phyloP scores from a whole-genome alignment of 805 yeast genomes.

The Hanseniaspora mollemarum region DNA sequence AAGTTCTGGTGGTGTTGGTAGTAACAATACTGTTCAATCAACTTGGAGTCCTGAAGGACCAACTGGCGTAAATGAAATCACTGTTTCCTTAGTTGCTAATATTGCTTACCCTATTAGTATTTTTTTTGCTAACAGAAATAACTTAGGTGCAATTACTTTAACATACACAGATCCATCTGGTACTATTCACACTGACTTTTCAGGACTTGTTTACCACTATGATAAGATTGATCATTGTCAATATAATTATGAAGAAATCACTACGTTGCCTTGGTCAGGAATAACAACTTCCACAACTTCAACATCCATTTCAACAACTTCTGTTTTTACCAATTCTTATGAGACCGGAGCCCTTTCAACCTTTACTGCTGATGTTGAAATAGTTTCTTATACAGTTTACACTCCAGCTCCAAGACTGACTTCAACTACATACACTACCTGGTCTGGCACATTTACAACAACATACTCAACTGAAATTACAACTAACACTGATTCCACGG shows the following conservation, averaged over 20 bases:
- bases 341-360: background rate
- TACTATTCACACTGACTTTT: constrained; percentile 7
- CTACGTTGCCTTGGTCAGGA: background rate
- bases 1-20: background rate
- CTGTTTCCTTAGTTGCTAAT: constrained; percentile 23
- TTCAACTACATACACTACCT: background rate
- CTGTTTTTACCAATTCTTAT: background rate
- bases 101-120: constrained; percentile 26
- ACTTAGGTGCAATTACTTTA: constrained; percentile 18
- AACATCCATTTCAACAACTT: background rate
- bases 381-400: background rate
- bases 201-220: background rate
- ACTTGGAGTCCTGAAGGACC: constrained; percentile 4
- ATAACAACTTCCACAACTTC: background rate
- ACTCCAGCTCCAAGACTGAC: background rate
- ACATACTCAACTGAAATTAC: background rate
- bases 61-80: background rate
- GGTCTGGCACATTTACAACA: background rate
- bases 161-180: constrained; percentile 22
- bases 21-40: background rate
- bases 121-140: constrained; percentile 22
- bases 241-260: background rate
- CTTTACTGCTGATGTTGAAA: background rate
- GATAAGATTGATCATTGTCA: background rate
- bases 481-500: too few species aligned